Evolutionary conservation across 106 monocot genomes (phyloP), one percentile per base, ranked within the genome.

Genomic region (Dendrobium officinale): DNA sequence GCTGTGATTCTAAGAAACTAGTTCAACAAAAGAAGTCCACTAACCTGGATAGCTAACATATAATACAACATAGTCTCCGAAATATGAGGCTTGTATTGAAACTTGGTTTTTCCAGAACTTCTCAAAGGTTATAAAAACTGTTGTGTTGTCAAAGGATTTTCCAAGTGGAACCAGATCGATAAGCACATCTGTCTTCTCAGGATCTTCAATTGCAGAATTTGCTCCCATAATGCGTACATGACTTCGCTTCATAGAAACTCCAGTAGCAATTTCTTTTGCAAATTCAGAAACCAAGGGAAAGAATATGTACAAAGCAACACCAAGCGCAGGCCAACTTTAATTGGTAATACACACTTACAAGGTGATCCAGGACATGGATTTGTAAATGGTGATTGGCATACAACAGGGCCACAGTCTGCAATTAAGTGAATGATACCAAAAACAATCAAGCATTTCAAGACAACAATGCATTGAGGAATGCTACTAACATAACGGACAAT

Each of bases 171-270:
- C 92, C 29, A 97, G 83, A 89, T 97, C 87, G 77, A 97, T 80
- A 56, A 97, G 80, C 49, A 97, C 90, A 79, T 85, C 78, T 13
- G 94, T 94, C 77, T 97, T 94, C 37, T 90, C 92, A 41, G 92
- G 80, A 22, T 92, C 92, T 41, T 90, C 92, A 67, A 45, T 83
- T 42, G 89, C 93, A 78, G 93, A 86, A 88, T 96, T 96, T 73
- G 96, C 96, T 80, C 96, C 96, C 96, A 96, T 96, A 44, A 97
- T 82, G 13, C 89, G 93, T 5, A 97, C 94, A 80, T 94, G 96
- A 78, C 90, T 90, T 85, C 90, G 93, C 56, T 90, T 86, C 89
- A 97, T 87, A 19, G 76, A 83, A 66, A 92, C 79, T 64, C 94
- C 92, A 77, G 83, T 56, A 61, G 92, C 89, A 85, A 96, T 90